Evolutionary conservation across 106 monocot genomes (phyloP).

Genomic region (Posidonia australis): DNA sequence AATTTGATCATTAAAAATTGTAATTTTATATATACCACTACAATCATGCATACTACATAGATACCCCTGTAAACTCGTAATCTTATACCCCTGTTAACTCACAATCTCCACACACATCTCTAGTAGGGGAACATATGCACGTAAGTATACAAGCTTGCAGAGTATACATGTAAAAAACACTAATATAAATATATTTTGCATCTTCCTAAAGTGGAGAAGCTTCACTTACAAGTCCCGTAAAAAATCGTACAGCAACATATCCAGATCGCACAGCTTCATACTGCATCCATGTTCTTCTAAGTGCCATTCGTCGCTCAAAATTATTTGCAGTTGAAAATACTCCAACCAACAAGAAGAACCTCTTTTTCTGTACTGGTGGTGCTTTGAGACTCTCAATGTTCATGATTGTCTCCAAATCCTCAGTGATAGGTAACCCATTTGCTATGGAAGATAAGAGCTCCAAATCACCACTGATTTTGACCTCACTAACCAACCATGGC

Average conservation of each 20-base stretch:
- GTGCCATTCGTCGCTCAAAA: conserved; percentile 70
- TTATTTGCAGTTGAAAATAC: conserved; percentile 76
- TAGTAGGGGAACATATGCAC: too few relatives aligned
- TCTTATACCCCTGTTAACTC: too few relatives aligned
- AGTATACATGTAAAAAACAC: too few relatives aligned
- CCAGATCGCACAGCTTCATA: conserved; percentile 72
- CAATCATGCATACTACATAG: too few relatives aligned
- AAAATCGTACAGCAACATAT: conserved; percentile 58
- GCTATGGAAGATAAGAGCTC: conserved; percentile 53
- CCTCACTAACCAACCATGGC: conserved; percentile 60
- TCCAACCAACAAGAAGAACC: conserved; percentile 51
- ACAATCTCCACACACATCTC: too few relatives aligned
- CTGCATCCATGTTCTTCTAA: conserved; percentile 87
- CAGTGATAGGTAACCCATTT: conserved; percentile 60
- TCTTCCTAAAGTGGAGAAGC: neutral
- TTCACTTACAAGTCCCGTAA: conserved; percentile 76
- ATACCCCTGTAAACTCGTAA: too few relatives aligned
- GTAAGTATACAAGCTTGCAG: too few relatives aligned
- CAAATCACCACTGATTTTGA: conserved; percentile 59
- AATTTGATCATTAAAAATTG: too few relatives aligned
- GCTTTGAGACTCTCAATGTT: conserved; percentile 45
- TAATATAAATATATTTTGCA: neutral
- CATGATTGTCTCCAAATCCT: conserved; percentile 33
- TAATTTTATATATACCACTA: too few relatives aligned
- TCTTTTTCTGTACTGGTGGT: conserved; percentile 36